phyloP scores from a whole-genome alignment of 768 basidiomycete genomes.

The Inosperma sp. region DNA sequence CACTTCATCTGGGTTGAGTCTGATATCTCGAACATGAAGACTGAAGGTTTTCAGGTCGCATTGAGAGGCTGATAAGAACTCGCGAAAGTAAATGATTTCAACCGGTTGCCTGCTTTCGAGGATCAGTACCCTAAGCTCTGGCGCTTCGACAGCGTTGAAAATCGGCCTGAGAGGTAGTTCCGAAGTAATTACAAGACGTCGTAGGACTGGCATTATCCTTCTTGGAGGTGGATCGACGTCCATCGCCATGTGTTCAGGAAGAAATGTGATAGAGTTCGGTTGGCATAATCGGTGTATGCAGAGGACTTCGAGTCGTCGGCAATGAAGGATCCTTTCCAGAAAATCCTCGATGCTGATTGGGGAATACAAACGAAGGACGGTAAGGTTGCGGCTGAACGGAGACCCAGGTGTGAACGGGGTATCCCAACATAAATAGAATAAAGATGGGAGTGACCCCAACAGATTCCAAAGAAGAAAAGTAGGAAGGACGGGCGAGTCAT shows the following conservation, averaged over 20 bases:
- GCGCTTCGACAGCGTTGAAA: not conserved
- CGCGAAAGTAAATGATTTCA: not conserved
- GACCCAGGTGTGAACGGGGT: not conserved
- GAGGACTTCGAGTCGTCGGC: not conserved
- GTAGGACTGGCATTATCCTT: not conserved
- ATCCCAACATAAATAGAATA: not conserved
- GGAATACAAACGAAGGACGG: not conserved
- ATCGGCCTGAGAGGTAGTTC: not conserved
- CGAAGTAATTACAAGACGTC: not conserved
- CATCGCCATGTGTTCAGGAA: not conserved
- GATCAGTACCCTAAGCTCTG: not conserved
- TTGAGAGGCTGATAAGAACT: not conserved
- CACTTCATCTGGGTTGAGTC: not conserved
- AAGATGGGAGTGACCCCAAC: not conserved
- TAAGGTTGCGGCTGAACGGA: not conserved
- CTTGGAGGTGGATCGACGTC: not conserved
- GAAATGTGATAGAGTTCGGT: not conserved
- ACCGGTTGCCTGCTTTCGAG: not conserved
- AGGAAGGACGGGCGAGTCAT: not conserved
- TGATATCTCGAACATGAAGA: not conserved
- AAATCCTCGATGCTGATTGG: not conserved
- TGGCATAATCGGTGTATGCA: not conserved
- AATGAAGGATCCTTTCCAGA: not conserved
- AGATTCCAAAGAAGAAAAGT: not conserved
- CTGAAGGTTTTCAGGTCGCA: not conserved